Base-by-base conservation (phyloP, 805 yeast genomes). In the Yarrowia keelungensis region DNA sequence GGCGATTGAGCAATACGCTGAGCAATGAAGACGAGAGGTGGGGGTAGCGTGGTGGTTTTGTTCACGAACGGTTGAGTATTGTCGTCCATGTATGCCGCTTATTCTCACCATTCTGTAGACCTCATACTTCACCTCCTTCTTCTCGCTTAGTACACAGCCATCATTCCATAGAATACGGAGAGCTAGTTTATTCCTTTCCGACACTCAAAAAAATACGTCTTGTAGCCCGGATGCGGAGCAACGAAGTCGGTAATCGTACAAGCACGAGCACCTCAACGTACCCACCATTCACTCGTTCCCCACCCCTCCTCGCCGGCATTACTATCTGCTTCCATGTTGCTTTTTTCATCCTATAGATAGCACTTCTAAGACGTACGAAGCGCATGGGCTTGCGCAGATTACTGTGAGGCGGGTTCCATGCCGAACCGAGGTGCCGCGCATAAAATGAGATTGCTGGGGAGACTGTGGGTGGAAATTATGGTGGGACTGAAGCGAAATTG, bases 401-500 rank as follows among this genome's bases (percentile, higher is more conserved):
- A 4, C 36, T 41, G 62, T 41, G 38, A 42, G 38, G 47, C 62
- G 62, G 38, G 46, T 41, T 56, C 59, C 36, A 53, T 56, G 36
- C 62, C 47, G 62, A 56, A 56, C 62, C 62, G 62, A 56, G 62
- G 62, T n/a, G 62, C 47, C 26, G 35, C 12, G 46, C 26, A 22
- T 16, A 26, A 35, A 35, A n/a, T 16, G 15, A 35, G 4, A 14
- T 14, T 2, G 12, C 35, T 1, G 12, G 14, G 22, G 12, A 9
- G 16, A 15, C 8, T 15, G 43, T 12, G 43, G 8, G 32, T 26
- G 32, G 32, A 5, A 1, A 26, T 26, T 26, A 26, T 26, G 7
- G 32, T 26, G 7, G 32, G 7, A 26, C 32, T 41, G 43, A 41
- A 12, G 2, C n/a, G n/a, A 41, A 11, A 12, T 5, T 41, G 2